Conservation (phyloP, 768 basidiomycete species). For the Mycena rebaudengoi region DNA sequence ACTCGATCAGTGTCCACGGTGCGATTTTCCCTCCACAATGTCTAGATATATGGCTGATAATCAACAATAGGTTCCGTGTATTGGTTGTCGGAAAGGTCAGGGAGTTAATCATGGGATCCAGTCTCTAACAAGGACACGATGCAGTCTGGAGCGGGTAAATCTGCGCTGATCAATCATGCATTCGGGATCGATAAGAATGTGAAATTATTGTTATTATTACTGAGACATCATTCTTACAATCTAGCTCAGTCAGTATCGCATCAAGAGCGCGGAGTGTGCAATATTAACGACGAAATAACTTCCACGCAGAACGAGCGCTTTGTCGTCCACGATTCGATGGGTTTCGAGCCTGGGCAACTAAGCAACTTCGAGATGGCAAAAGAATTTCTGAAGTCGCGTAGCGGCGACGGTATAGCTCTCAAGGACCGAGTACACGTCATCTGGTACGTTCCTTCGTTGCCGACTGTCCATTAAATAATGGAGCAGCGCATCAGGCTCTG, state of each 20-base stretch:
- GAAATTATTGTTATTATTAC: background rate
- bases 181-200: background rate
- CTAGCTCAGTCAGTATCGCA: background rate
- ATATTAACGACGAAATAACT: background rate
- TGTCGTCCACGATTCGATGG: background rate
- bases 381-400: background rate
- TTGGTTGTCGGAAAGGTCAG: background rate
- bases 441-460: background rate
- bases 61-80: background rate
- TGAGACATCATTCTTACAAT: background rate
- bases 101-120: background rate
- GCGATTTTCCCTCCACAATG: background rate
- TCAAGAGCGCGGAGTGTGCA: background rate
- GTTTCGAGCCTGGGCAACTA: background rate
- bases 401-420: background rate
- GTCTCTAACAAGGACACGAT: background rate
- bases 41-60: background rate
- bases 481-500: background rate
- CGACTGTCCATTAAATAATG: background rate
- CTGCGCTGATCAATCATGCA: no score
- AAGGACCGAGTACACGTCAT: background rate
- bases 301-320: background rate
- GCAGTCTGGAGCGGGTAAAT: background rate
- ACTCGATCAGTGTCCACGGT: background rate
- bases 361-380: background rate